A percentile compares a stretch with the other conserved stretches of the same genome.
phyloP scores from a whole-genome alignment of 2,329 filamentous ascomycete genomes.

The Plectosphaerella cucumerina region DNA sequence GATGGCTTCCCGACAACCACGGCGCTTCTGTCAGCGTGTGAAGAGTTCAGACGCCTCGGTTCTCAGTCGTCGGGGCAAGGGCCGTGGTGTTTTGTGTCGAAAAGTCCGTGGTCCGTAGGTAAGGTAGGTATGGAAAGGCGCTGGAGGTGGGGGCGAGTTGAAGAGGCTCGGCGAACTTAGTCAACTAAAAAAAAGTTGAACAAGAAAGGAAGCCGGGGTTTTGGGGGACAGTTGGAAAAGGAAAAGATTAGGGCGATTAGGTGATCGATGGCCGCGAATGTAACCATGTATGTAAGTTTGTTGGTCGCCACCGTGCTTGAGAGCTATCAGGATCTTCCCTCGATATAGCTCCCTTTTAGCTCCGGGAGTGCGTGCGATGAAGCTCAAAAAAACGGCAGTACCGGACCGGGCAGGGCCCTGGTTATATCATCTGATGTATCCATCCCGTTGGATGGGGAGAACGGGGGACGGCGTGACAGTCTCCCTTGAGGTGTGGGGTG shows the following conservation, averaged over 20 bases:
- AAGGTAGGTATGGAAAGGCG: no score
- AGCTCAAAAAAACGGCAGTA: slow-evolving; percentile 13
- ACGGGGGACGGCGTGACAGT: background rate
- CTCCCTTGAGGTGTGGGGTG: background rate
- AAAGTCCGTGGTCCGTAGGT: no score
- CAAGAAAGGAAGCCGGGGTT: slow-evolving; percentile 10
- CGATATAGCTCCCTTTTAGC: slow-evolving; percentile 25
- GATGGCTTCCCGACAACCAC: no score
- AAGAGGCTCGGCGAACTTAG: slow-evolving; percentile 14
- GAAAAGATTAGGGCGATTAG: background rate
- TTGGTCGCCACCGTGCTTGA: slow-evolving; percentile 8
- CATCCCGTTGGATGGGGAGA: background rate
- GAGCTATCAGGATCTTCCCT: slow-evolving; percentile 22
- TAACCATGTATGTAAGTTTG: slow-evolving; percentile 1
- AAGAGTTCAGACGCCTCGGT: no score
- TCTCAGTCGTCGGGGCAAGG: no score
- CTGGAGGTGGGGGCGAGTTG: no score
- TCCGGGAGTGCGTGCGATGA: background rate
- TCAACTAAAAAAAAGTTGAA: slow-evolving; percentile 11
- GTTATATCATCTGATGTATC: slow-evolving; percentile 45
- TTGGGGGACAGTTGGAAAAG: background rate
- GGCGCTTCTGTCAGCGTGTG: no score
- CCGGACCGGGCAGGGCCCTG: slow-evolving; percentile 30
- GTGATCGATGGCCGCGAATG: background rate
- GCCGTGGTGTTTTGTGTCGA: no score